Conservation (phyloP, 164 flowering plant genomes). For the Stephania japonica region DNA sequence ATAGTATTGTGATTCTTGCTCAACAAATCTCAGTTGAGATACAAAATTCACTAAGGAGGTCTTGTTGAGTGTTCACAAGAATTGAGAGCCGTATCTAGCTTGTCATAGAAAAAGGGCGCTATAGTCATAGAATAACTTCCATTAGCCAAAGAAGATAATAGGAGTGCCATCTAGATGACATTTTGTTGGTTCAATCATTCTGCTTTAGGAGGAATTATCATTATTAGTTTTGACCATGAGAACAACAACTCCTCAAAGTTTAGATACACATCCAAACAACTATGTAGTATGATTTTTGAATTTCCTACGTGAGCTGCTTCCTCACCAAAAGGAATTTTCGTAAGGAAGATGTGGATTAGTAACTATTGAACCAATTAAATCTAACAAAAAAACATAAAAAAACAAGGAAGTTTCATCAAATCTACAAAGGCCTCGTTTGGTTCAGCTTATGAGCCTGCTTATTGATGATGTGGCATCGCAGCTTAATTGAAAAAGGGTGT, state of each 20-base stretch:
- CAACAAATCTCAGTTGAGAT: neutral
- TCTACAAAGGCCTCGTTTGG: too few species aligned
- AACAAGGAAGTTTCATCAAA: too few species aligned
- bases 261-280: neutral
- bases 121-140: neutral
- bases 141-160: neutral
- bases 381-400: too few species aligned
- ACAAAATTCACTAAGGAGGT: neutral
- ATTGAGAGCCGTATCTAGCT: neutral
- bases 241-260: neutral
- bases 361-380: neutral
- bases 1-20: neutral
- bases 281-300: neutral
- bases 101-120: neutral
- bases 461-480: too few species aligned
- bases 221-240: neutral
- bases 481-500: too few species aligned
- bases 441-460: too few species aligned
- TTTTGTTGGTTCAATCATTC: neutral
- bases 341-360: neutral
- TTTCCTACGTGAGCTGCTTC: neutral
- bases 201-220: neutral
- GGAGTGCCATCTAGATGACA: neutral
- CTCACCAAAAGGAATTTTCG: neutral
- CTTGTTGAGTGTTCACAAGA: neutral